Base-by-base conservation (phyloP, 208 protist species). In the Naegleria fowleri region DNA sequence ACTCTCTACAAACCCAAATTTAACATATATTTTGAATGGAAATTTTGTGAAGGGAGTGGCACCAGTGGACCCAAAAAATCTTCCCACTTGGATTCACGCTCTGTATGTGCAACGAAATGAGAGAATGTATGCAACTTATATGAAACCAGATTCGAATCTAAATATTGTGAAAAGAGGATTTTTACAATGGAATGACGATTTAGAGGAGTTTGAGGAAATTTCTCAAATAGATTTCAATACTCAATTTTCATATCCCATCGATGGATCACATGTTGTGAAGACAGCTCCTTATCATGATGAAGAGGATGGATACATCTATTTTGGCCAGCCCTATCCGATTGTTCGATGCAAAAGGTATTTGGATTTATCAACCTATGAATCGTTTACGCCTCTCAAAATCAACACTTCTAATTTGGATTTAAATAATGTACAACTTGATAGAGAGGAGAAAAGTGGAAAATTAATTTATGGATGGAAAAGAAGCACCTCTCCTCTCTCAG, bases 71-170 rank as follows among this genome's bases (percentile, higher is more conserved):
- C 48, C 86, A 40, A 40, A 40, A 40, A 40, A 19, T 67, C 5
- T 51, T 67, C 86, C 86, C 0, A 89, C 86, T 4, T 89, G 86
- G 86, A 41, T 89, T 22, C 43, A 59, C 67, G 86, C 41, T 40
- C 22, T n/a, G 2, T n/a, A 11, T 89, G 19, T 67, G 43, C 11
- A 88, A 16, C 41, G 9, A 58, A 7, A 19, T 3, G 39, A 29
- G 13, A 75, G 19, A 0, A 33, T 86, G 22, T 33, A 6, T 51
- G 83, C 39, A 25, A 41, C 5, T 33, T 51, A 33, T 67, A 89
- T 33, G 48, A 39, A 39, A 41, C 48, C 86, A 25, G 39, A 33
- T 86, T 29, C 16, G 29, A 43, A 86, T 33, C 22, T 51, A 29
- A 19, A 86, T 43, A 33, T 58, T 5, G 9, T n/a, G 39, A 89